A percentile compares a stretch with the other conserved stretches of the same genome.
Conservation (phyloP, 805 yeast species). For the Sugiyamaella chiloensis region DNA sequence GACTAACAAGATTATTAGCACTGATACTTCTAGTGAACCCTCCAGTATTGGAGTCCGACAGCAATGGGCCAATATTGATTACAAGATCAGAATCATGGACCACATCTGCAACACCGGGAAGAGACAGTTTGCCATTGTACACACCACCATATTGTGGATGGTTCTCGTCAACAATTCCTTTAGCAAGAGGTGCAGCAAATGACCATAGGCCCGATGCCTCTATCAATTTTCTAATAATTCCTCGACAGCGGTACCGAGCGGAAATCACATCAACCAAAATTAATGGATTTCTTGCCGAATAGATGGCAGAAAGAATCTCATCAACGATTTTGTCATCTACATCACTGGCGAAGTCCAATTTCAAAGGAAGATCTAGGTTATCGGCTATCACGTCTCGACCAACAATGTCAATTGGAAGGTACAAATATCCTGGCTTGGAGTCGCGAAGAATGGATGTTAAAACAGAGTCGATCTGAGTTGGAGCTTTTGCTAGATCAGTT, state of each 20-base stretch:
- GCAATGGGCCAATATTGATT: conserved; percentile 64
- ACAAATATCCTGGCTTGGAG: conserved; percentile 79
- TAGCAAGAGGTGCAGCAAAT: conserved; percentile 64
- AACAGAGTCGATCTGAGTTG: conserved; percentile 65
- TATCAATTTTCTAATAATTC: conserved; percentile 47
- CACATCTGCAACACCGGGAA: conserved; percentile 45
- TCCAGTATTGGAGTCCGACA: conserved; percentile 69
- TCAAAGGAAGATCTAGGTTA: conserved; percentile 28
- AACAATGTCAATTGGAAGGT: conserved; percentile 67
- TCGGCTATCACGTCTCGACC: conserved; percentile 33
- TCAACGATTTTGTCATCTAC: conserved; percentile 40
- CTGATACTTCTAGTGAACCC: conserved; percentile 50
- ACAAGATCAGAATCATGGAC: conserved; percentile 63
- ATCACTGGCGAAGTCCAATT: conserved; percentile 27
- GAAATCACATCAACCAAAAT: conserved; percentile 69
- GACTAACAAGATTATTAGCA: conserved; percentile 42
- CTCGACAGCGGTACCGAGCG: conserved; percentile 54
- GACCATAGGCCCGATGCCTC: conserved; percentile 50
- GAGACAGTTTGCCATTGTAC: conserved; percentile 61
- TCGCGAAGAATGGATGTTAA: conserved; percentile 51
- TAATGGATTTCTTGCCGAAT: conserved; percentile 56
- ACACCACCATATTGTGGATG: conserved; percentile 62
- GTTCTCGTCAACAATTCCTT: conserved; percentile 71
- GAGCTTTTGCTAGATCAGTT: conserved; percentile 44
- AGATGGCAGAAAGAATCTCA: conserved; percentile 48